A percentile compares a stretch with the other conserved stretches of the same genome.
Conservation (phyloP, 441 rosid species). For the Erysimum cheiri region DNA sequence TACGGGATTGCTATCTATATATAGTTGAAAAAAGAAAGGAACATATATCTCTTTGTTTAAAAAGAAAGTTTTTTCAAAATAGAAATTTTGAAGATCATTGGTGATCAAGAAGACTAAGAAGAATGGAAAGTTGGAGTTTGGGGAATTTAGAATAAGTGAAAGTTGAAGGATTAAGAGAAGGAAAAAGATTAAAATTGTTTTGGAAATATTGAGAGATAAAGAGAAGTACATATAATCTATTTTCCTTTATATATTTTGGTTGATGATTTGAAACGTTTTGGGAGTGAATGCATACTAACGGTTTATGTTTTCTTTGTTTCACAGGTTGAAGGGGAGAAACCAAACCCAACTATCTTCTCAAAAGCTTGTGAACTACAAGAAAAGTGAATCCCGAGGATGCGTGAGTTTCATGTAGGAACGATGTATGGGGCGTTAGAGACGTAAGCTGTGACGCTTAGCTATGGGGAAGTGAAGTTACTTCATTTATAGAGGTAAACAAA, state of each 20-base stretch:
- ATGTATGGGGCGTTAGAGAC: conserved; percentile 97
- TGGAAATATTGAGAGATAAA: too few species aligned
- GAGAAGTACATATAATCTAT: too few species aligned
- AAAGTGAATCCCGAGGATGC: conserved; percentile 89
- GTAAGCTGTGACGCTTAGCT: conserved; percentile 99
- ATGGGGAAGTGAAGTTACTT: conserved; percentile 92
- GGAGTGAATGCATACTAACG: conserved; percentile 10
- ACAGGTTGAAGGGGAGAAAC: conserved; percentile 95
- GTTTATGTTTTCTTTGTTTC: background rate
- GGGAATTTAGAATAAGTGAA: too few species aligned
- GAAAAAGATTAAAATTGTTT: too few species aligned
- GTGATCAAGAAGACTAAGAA: too few species aligned
- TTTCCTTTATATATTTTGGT: background rate
- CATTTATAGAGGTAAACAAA: conserved; percentile 72
- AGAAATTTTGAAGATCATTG: too few species aligned
- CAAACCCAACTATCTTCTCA: conserved; percentile 89
- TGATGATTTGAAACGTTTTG: conserved; percentile 12
- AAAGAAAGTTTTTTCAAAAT: too few species aligned
- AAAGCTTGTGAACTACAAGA: conserved; percentile 89
- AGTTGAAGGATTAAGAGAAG: too few species aligned
- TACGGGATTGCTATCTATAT: too few species aligned
- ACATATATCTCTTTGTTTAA: too few species aligned
- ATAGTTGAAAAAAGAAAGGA: too few species aligned
- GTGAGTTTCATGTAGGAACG: conserved; percentile 81
- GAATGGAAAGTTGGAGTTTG: too few species aligned